Conservation (phyloP, 176 grass and related monocot genomes). For the Panicum miliaceum region DNA sequence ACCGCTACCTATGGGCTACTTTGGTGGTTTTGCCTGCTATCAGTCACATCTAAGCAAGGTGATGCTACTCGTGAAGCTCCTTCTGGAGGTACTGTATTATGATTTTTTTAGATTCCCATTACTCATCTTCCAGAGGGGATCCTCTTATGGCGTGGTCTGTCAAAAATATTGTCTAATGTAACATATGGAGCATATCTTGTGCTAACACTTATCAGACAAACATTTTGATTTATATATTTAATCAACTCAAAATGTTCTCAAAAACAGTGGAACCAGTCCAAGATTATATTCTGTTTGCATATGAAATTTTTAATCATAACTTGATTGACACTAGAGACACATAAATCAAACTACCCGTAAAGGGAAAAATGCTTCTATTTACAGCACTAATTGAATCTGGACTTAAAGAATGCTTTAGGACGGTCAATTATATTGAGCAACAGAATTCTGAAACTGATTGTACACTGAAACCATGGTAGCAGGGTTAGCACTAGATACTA, state of each 20-base stretch:
- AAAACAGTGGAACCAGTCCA: neutral
- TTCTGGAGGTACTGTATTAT: slow-evolving; percentile 29
- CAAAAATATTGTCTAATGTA: slow-evolving; percentile 9
- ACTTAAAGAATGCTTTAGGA: neutral
- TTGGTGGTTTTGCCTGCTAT: slow-evolving; percentile 1
- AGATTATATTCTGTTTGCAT: slow-evolving; percentile 2
- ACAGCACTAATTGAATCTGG: neutral
- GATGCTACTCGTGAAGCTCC: slow-evolving; percentile 19
- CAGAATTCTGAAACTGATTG: slow-evolving; percentile 1
- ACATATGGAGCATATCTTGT: neutral
- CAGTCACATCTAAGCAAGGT: slow-evolving; percentile 27
- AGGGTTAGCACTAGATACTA: slow-evolving; percentile 20
- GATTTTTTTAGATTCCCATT: slow-evolving; percentile 14
- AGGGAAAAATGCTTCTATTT: neutral
- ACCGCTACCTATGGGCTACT: slow-evolving; percentile 3
- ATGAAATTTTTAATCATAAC: slow-evolving; percentile 15
- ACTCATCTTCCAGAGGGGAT: neutral
- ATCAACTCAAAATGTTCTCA: neutral
- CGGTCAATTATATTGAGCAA: neutral
- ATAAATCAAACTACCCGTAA: neutral
- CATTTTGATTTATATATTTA: neutral
- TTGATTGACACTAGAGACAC: neutral
- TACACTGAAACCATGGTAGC: slow-evolving; percentile 6
- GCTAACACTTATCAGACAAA: slow-evolving; percentile 3
- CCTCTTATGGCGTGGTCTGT: neutral